These are phyloP conservation scores for Coemansia umbellata DNA, from an alignment of 192 early-diverging fungal genomes.

Conservation along the genomic window DNA sequence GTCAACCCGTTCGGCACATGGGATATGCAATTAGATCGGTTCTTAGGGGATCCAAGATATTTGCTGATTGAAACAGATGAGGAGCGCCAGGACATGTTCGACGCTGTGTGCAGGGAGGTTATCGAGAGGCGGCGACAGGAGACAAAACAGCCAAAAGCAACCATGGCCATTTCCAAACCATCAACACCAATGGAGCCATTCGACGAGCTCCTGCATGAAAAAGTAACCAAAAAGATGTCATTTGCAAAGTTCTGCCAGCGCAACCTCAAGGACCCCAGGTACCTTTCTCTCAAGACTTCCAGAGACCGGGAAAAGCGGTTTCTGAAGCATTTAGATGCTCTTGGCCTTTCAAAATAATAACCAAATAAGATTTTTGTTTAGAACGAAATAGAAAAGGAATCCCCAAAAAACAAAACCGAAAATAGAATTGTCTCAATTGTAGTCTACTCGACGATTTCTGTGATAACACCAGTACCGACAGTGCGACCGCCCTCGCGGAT, in stretches of 20 bases:
- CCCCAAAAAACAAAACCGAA: background rate
- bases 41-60: slow-evolving; percentile 13
- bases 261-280: slow-evolving; percentile 34
- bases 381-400: background rate
- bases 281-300: slow-evolving; percentile 34
- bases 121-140: slow-evolving; percentile 5
- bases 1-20: slow-evolving; percentile 37
- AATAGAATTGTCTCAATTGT: background rate
- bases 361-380: background rate
- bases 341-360: background rate
- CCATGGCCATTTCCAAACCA: background rate
- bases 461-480: slow-evolving; percentile 90
- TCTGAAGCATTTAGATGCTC: slow-evolving; percentile 15
- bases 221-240: slow-evolving; percentile 18
- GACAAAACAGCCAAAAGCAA: background rate
- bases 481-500: slow-evolving; percentile 97
- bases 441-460: slow-evolving; percentile 67
- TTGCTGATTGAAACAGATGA: background rate
- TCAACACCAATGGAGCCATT: slow-evolving; percentile 15
- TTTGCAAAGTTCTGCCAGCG: slow-evolving; percentile 45
- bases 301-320: slow-evolving; percentile 46
- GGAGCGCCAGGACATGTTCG: slow-evolving; percentile 37
- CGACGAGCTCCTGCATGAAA: slow-evolving; percentile 24
- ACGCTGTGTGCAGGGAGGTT: slow-evolving; percentile 14
- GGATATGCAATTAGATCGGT: slow-evolving; percentile 14